A percentile compares a stretch with the other conserved stretches of the same genome.
Evolutionary conservation across 2,329 filamentous ascomycete genomes (phyloP).

Genomic region (Rhinocladiella mackenziei): DNA sequence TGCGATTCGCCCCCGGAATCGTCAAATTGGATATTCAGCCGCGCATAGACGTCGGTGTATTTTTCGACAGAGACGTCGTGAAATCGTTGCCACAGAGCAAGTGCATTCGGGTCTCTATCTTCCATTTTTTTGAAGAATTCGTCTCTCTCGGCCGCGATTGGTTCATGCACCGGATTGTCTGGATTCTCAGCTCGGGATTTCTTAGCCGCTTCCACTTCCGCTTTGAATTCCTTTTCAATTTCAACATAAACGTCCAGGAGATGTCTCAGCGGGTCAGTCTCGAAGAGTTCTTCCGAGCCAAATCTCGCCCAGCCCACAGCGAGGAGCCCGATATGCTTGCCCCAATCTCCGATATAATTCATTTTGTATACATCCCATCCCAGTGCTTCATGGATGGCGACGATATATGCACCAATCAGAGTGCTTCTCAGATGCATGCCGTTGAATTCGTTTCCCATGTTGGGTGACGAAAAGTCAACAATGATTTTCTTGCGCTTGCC

Average conservation of each 20-base stretch:
- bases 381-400: conserved; percentile 63
- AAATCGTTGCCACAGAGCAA: conserved; percentile 63
- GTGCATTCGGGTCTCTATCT: conserved; percentile 58
- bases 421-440: conserved; percentile 71
- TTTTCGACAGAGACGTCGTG: conserved; percentile 63
- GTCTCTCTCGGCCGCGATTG: conserved; percentile 44
- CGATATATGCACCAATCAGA: conserved; percentile 69
- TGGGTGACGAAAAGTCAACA: conserved; percentile 79
- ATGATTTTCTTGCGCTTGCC: conserved; percentile 62
- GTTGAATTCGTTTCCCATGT: conserved; percentile 80
- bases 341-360: conserved; percentile 79
- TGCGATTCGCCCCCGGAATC: conserved; percentile 71
- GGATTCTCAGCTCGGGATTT: conserved; percentile 38
- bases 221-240: conserved; percentile 53
- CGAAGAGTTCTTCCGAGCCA: conserved; percentile 67
- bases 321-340: conserved; percentile 54
- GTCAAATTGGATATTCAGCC: conserved; percentile 68
- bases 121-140: conserved; percentile 67
- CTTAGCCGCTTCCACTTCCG: conserved; percentile 59
- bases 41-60: conserved; percentile 65
- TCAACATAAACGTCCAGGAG: conserved; percentile 77
- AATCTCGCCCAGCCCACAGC: conserved; percentile 72
- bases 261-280: conserved; percentile 73
- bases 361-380: conserved; percentile 68
- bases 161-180: conserved; percentile 42